These are phyloP conservation scores for Phellopilus nigrolimitatus DNA, from an alignment of 1,284 basidiomycete species.

Conservation along the genomic window DNA sequence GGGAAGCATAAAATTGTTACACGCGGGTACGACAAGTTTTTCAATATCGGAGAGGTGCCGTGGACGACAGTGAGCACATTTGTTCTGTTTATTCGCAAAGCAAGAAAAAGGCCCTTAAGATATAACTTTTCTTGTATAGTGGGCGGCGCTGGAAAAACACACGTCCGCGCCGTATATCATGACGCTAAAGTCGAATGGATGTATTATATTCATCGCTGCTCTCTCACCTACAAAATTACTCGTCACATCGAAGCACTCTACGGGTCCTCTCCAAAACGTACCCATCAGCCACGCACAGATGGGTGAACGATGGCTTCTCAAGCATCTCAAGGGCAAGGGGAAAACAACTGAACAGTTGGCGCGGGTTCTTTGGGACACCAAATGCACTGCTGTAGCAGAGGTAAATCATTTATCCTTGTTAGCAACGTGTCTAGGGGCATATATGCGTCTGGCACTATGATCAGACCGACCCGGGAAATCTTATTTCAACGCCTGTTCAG, in stretches of 20 bases:
- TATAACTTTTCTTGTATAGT: constrained; percentile 45
- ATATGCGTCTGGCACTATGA: too few relatives aligned
- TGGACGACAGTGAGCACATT: constrained; percentile 78
- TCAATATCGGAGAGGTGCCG: constrained; percentile 93
- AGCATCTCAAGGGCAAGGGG: constrained; percentile 61
- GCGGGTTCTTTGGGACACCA: constrained; percentile 69
- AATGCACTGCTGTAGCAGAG: constrained; percentile 90
- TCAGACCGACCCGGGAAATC: too few relatives aligned
- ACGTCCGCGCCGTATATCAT: constrained; percentile 82
- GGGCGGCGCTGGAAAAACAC: constrained; percentile 68
- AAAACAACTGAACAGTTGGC: constrained; percentile 78
- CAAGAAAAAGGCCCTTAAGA: constrained; percentile 6
- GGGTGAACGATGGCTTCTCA: constrained; percentile 80
- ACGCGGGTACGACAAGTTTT: constrained; percentile 98
- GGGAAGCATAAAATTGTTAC: constrained; percentile 71
- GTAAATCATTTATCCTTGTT: constrained; percentile 37
- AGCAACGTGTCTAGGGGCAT: neutral
- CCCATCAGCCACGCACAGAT: constrained; percentile 66
- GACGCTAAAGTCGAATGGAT: constrained; percentile 95
- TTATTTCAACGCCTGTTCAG: too few relatives aligned
- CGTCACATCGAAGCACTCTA: constrained; percentile 89
- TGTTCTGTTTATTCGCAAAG: constrained; percentile 4
- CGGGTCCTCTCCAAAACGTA: constrained; percentile 49
- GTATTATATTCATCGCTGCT: constrained; percentile 95
- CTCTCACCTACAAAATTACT: constrained; percentile 73